These are phyloP conservation scores for Zangia roseola DNA, from an alignment of 768 basidiomycete species.

Conservation along the genomic window DNA sequence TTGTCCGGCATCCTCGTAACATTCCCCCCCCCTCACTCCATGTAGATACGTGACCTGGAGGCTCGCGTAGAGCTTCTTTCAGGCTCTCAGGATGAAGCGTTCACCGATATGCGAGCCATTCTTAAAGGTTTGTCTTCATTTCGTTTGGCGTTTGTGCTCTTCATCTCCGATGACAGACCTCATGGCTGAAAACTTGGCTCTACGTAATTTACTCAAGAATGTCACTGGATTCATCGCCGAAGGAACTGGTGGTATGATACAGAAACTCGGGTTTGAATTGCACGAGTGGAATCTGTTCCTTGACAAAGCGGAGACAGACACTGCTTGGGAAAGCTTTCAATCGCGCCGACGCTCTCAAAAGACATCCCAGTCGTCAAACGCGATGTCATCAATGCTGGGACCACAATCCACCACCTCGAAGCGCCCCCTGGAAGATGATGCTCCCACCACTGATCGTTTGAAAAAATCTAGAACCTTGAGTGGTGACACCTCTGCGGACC, in stretches of 20 bases:
- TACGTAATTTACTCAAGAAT: conserved; percentile 74
- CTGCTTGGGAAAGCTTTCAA: conserved; percentile 88
- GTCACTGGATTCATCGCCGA: conserved; percentile 85
- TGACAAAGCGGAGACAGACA: conserved; percentile 88
- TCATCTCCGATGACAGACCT: conserved; percentile 51
- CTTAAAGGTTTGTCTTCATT: conserved; percentile 55
- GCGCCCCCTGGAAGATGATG: conserved; percentile 32
- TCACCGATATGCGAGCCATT: conserved; percentile 79
- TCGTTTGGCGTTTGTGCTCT: background rate
- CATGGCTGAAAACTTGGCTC: conserved; percentile 85
- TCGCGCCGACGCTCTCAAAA: conserved; percentile 50
- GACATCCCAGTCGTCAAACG: conserved; percentile 28
- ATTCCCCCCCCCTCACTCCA: background rate
- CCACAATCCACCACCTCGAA: conserved; percentile 20
- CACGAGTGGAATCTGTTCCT: conserved; percentile 79
- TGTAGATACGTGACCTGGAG: conserved; percentile 90
- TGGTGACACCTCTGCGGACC: conserved; percentile 43
- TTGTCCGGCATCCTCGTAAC: conserved; percentile 3
- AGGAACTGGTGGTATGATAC: conserved; percentile 73
- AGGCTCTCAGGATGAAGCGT: conserved; percentile 86
- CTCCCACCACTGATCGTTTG: conserved; percentile 25
- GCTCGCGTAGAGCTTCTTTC: conserved; percentile 94
- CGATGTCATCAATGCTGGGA: conserved; percentile 34
- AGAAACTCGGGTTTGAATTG: conserved; percentile 76
- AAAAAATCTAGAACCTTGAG: conserved; percentile 51